These are phyloP conservation scores for Fraxinus sp. DNA, from an alignment of 305 asterid genomes.

Conservation along the genomic window DNA sequence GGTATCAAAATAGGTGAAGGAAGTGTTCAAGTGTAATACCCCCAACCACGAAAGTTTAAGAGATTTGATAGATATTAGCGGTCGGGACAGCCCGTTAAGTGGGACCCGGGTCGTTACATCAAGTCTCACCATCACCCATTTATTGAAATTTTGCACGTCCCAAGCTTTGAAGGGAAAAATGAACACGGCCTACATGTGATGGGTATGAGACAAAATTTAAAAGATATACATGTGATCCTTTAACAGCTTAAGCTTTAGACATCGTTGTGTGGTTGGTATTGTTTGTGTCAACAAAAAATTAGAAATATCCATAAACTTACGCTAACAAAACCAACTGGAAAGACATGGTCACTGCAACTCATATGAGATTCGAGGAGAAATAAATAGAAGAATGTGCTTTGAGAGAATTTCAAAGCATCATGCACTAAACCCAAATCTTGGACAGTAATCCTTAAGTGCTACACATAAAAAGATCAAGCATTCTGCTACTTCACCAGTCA, in stretches of 20 bases:
- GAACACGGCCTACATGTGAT: background rate
- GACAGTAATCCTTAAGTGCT: background rate
- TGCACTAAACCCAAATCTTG: background rate
- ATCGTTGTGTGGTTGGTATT: background rate
- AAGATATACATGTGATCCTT: background rate
- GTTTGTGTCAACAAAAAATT: background rate
- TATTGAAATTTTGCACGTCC: background rate
- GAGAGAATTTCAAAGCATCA: background rate
- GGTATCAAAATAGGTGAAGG: background rate
- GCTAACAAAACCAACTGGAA: conserved; percentile 4
- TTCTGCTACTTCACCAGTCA: background rate
- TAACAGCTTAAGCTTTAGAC: background rate
- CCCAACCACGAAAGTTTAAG: no score
- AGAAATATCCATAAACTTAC: background rate
- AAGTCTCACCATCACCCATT: background rate
- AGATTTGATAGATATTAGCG: no score
- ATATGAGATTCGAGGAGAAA: background rate
- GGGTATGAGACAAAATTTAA: background rate
- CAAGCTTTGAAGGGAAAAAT: background rate
- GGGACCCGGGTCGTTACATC: no score
- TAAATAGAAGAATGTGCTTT: background rate
- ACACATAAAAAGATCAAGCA: background rate
- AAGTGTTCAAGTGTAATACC: background rate
- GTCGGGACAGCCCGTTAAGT: no score
- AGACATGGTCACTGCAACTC: background rate